Base-by-base conservation (phyloP, 805 yeast species). In the Candida bentonensis region DNA sequence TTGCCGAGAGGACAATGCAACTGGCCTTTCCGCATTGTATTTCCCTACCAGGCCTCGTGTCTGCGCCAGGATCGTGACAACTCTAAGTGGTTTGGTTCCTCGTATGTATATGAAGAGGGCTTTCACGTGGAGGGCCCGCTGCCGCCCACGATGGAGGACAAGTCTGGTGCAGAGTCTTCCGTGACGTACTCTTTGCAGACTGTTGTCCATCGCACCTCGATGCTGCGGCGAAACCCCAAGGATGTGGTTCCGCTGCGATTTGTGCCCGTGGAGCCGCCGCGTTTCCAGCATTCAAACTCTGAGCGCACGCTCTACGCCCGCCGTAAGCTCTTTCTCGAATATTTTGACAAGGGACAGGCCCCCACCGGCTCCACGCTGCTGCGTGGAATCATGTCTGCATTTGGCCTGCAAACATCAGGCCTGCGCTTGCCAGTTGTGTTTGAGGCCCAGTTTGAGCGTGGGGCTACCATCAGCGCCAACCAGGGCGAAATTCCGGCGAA, bases 41-140 rank as follows among this genome's bases (percentile, higher is more conserved):
- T 30, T n/a, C 36, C 36, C 20, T 30, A 30, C 20, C 36, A 30
- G n/a, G 36, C 36, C 7, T 30, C 36, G 36, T 30, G 36, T 30
- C 36, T 30, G 36, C 7, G 36, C 7, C 36, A 30, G 36, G 36
- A 30, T 13, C 36, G 36, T n/a, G 36, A 30, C 7, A 9, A 11
- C n/a, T 11, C 17, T 5, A 30, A 30, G 17, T 30, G 36, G 36
- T 30, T 30, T 30, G 36, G 36, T n/a, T 9, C 36, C 7, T 9
- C 17, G 7, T 30, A 30, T 30, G 36, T 30, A 7, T n/a, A 11
- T 30, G 36, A 30, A 11, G 36, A 30, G 5, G 36, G 36, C 7
- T 30, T 11, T n/a, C 36, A 30, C 36, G 20, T 15, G 7, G 36
- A 30, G 36, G 36, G 36, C 20, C 36, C 36, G 7, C 36, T 30